phyloP scores from a whole-genome alignment of 306 rosid species.

The barrel medic (Medicago truncatula) region DNA sequence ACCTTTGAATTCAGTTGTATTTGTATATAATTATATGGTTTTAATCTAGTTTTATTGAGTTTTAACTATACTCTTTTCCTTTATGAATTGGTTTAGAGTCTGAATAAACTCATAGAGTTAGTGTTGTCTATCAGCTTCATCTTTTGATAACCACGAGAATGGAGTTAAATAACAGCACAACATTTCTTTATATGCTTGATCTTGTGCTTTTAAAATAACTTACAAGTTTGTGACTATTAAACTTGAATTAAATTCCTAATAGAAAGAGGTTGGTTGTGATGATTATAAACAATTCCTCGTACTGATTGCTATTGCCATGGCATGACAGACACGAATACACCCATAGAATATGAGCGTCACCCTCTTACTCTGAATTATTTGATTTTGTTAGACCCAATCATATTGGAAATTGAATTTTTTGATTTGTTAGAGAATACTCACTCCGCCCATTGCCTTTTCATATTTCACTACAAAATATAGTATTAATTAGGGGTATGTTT shows the following conservation, averaged over 20 bases:
- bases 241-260: no score
- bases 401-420: no score
- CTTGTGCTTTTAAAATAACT: no score
- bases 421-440: no score
- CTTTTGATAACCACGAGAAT: slow-evolving; percentile 50
- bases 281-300: slow-evolving; percentile 22
- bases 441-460: no score
- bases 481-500: no score
- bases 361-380: slow-evolving; percentile 5
- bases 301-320: neutral
- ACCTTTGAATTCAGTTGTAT: neutral
- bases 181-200: neutral
- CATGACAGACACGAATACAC: slow-evolving; percentile 16
- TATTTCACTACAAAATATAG: no score
- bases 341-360: slow-evolving; percentile 21
- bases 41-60: slow-evolving; percentile 31
- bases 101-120: slow-evolving; percentile 58
- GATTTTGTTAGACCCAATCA: no score
- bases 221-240: no score
- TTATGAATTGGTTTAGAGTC: slow-evolving; percentile 43
- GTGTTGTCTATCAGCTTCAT: slow-evolving; percentile 83
- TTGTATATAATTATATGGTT: neutral
- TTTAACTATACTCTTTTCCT: slow-evolving; percentile 55
- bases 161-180: slow-evolving; percentile 80
- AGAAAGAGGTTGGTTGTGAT: neutral